Percentiles rank a stretch among this genome's conserved stretches.
Evolutionary conservation across 495 filamentous ascomycete species (phyloP).

Genomic region (Xylaria grammica): DNA sequence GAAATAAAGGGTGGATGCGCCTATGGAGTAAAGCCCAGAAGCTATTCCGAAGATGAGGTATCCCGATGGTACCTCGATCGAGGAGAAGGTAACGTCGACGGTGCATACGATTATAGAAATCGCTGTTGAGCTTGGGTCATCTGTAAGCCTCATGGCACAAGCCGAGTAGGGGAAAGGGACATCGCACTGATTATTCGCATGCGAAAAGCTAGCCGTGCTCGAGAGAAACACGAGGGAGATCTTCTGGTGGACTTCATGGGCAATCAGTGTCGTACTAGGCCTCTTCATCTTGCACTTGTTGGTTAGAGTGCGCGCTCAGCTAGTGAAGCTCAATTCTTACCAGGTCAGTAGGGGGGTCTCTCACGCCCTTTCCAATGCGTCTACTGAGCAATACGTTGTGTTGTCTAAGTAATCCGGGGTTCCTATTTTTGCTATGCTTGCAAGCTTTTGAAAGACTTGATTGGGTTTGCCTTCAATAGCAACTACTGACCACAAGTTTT

Average conservation of each 20-base stretch:
- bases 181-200: background rate
- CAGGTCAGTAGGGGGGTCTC: conserved; percentile 19
- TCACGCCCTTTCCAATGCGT: too few species aligned
- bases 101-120: background rate
- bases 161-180: background rate
- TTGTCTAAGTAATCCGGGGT: too few species aligned
- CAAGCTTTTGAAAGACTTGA: too few species aligned
- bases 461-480: too few species aligned
- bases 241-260: conserved; percentile 30
- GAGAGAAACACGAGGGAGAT: conserved; percentile 23
- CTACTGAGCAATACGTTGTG: too few species aligned
- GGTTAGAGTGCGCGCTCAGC: conserved; percentile 19
- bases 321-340: conserved; percentile 22
- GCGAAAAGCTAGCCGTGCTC: conserved; percentile 24
- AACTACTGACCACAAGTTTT: too few species aligned
- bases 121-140: background rate
- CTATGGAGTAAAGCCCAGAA: background rate
- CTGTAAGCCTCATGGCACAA: conserved; percentile 1
- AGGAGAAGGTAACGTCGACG: conserved; percentile 2
- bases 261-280: conserved; percentile 21
- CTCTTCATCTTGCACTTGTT: conserved; percentile 29
- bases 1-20: background rate
- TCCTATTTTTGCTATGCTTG: too few species aligned
- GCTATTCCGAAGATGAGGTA: background rate
- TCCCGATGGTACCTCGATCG: background rate